Evolutionary conservation across 495 filamentous ascomycete genomes (phyloP), one percentile per base, ranked within the genome.

Genomic region (Oleoguttula mirabilis): DNA sequence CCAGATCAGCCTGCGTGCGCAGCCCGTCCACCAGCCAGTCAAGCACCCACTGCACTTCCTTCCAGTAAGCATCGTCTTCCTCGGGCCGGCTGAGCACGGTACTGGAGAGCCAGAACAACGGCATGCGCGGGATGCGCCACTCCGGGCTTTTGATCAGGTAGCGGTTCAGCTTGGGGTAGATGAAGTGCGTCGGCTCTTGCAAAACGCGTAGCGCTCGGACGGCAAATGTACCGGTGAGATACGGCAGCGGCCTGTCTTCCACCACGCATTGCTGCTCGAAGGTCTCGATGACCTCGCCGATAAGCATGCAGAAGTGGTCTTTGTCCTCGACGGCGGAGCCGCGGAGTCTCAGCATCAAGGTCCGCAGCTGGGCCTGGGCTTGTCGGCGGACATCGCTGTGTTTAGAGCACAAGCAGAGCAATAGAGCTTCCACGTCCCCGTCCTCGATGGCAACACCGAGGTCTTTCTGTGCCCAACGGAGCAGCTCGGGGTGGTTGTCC

Each of bases 81-180:
- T 70, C 75, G 1, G 87, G 84, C 36, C 77, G 69, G 35, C 76
- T 72, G 2, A 79, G 64, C 40, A 93, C 58, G 32, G 90, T 75
- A 50, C 73, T 75, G 46, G 84, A 70, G 30, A 90, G 73, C 55
- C 84, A 76, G 52, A 76, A 76, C 4, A 68, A 67, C 1, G 86
- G 88, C 36, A 94, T 66, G 56, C 79, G 80, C 30, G 77, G 70
- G 14, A 80, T 47, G 19, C 76, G 69, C 82, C 88, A 92, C 7
- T 66, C 55, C 2, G 90, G 88, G 0, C 76, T 70, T 35, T 74
- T 75, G 28, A 80, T 78, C 32, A 98, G 72, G 58, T 88, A 88
- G 17, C 69, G 68, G 66, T 94, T 94, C 66, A 88, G 65, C 54
- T 93, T 93, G 21, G 75, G 71, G 54, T 94, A 98, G 27, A 96